phyloP scores from a whole-genome alignment of 2,329 filamentous ascomycete genomes.

The Stagonosporopsis tanaceti region DNA sequence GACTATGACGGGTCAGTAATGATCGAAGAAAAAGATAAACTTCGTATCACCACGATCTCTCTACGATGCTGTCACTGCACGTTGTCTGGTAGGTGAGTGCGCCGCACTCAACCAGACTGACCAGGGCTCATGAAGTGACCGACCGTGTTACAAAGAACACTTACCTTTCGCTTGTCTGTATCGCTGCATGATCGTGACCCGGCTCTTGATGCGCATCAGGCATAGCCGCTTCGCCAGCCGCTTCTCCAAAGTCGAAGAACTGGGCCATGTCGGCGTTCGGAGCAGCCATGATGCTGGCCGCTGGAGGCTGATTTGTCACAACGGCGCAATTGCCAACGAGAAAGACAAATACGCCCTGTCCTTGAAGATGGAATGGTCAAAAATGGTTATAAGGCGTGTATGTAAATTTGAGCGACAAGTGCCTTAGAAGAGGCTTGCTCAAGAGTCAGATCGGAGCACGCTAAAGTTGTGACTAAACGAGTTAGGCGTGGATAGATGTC shows the following conservation, averaged over 20 bases:
- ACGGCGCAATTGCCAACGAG: not conserved
- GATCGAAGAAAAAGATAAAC: not conserved
- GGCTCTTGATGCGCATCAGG: conserved; percentile 32
- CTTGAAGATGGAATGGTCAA: conserved; percentile 12
- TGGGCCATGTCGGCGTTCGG: conserved; percentile 46
- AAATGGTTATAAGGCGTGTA: conserved; percentile 31
- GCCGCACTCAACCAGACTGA: not conserved
- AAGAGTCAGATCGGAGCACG: conserved; percentile 20
- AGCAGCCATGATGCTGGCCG: conserved; percentile 34
- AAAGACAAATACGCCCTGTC: conserved; percentile 29
- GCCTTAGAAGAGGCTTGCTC: conserved; percentile 16
- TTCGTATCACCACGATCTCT: not conserved
- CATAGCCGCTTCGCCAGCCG: conserved; percentile 48
- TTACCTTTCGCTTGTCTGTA: conserved; percentile 25
- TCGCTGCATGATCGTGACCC: conserved; percentile 2
- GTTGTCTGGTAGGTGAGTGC: not conserved
- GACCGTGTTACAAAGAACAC: conserved; percentile 5
- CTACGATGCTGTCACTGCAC: not conserved
- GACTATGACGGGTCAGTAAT: conserved; percentile 4
- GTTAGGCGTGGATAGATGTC: conserved; percentile 13
- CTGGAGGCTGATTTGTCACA: conserved; percentile 7
- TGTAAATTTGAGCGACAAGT: conserved; percentile 21
- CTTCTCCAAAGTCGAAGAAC: conserved; percentile 51
- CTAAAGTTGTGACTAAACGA: conserved; percentile 7
- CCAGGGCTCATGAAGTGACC: too few relatives aligned